phyloP scores from a whole-genome alignment of 2,329 filamentous ascomycete species.

The Cladorrhinum sp. region DNA sequence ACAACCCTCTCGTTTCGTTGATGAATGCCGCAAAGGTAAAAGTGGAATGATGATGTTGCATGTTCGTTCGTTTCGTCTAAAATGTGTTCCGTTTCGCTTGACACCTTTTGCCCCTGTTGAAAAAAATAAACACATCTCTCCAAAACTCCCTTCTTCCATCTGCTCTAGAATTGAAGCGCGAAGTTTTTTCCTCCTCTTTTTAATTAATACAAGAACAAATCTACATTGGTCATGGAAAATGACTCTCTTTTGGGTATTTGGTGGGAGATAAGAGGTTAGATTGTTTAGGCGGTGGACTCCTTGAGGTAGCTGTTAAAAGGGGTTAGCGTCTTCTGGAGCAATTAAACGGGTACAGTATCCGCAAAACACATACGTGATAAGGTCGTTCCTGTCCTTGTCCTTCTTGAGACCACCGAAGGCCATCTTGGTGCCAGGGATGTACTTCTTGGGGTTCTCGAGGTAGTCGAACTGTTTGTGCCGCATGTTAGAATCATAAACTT shows the following conservation, averaged over 20 bases:
- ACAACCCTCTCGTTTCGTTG: neutral
- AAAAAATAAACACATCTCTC: neutral
- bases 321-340: neutral
- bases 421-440: conserved; percentile 99
- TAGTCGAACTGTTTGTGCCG: conserved; percentile 72
- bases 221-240: neutral
- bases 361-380: conserved; percentile 76
- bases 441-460: conserved; percentile 99
- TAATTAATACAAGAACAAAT: neutral
- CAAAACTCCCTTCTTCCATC: neutral
- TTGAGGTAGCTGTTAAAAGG: conserved; percentile 57
- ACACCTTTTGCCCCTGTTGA: neutral
- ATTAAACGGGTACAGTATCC: neutral
- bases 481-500: conserved; percentile 2
- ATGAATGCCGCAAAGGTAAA: neutral
- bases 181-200: neutral
- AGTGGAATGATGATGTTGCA: neutral
- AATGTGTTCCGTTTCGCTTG: neutral
- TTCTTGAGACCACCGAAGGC: conserved; percentile 99
- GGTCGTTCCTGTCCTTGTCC: conserved; percentile 97
- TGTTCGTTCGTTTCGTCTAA: neutral
- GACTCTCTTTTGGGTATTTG: neutral
- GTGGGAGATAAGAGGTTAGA: neutral
- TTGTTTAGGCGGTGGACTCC: conserved; percentile 64
- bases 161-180: neutral